These are phyloP conservation scores for Penicillium brasilianum DNA, from an alignment of 2,329 filamentous ascomycete species.

Conservation along the genomic window DNA sequence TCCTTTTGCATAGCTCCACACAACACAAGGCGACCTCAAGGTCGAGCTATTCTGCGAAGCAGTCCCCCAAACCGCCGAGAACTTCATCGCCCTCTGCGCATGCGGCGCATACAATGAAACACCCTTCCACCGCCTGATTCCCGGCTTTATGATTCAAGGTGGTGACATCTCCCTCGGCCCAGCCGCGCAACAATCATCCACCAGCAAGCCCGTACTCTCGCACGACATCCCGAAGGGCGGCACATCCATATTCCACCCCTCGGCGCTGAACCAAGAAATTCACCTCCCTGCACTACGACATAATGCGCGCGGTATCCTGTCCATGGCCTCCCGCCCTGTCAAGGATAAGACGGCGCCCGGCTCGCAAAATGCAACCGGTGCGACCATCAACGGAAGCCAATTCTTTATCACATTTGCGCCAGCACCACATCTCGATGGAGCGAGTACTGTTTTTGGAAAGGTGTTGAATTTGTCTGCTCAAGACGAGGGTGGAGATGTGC, in stretches of 20 bases:
- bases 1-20: constrained; percentile 66
- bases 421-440: constrained; percentile 67
- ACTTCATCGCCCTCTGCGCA: constrained; percentile 70
- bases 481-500: constrained; percentile 52
- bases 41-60: constrained; percentile 95
- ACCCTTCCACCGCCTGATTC: constrained; percentile 67
- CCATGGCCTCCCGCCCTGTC: constrained; percentile 62
- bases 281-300: constrained; percentile 61
- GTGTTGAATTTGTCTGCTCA: constrained; percentile 54
- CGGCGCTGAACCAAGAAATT: constrained; percentile 67
- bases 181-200: constrained; percentile 50
- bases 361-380: constrained; percentile 47
- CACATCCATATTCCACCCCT: constrained; percentile 59
- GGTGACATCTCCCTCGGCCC: constrained; percentile 57
- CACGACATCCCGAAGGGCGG: constrained; percentile 60
- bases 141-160: constrained; percentile 68
- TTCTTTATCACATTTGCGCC: constrained; percentile 68
- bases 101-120: constrained; percentile 64
- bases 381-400: constrained; percentile 61
- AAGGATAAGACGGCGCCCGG: constrained; percentile 53
- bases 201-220: constrained; percentile 48
- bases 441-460: constrained; percentile 70
- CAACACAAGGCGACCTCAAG: constrained; percentile 86
- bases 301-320: constrained; percentile 62
- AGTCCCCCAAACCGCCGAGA: constrained; percentile 89